A percentile compares a stretch with the other conserved stretches of the same genome.
phyloP scores from a whole-genome alignment of 139 green algal genomes.

The Microglena sp. region DNA sequence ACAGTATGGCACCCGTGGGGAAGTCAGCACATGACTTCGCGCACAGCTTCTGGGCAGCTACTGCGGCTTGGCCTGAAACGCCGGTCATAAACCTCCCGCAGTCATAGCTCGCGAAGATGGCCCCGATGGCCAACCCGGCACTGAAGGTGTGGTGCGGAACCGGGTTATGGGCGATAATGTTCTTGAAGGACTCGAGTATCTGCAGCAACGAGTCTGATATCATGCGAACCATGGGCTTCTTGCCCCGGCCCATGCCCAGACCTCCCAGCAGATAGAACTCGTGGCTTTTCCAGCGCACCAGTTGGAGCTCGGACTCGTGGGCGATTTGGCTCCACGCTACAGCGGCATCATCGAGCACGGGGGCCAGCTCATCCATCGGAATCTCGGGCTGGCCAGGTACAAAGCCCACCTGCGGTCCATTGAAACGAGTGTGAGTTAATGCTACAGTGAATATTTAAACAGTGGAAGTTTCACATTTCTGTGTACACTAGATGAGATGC shows the following conservation, averaged over 20 bases:
- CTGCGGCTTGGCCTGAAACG: conserved; percentile 2
- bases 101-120: conserved; percentile 21
- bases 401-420: conserved; percentile 20
- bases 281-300: conserved; percentile 11
- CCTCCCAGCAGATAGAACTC: conserved; percentile 16
- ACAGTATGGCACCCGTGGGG: no score
- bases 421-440: no score
- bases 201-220: conserved; percentile 21
- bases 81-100: conserved; percentile 19
- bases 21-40: no score
- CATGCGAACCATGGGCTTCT: conserved; percentile 12
- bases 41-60: no score
- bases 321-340: conserved; percentile 18
- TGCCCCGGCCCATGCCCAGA: conserved; percentile 4
- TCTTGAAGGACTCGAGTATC: conserved; percentile 6
- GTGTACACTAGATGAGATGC: no score
- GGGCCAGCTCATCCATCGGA: conserved; percentile 8
- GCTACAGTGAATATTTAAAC: no score
- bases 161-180: conserved; percentile 10
- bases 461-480: no score
- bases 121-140: conserved; percentile 19
- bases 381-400: conserved; percentile 16
- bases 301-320: conserved; percentile 12
- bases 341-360: conserved; percentile 25
- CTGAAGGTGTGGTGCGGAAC: conserved; percentile 21